Base-by-base conservation (phyloP, 345 rosid genomes). In the Populus euphratica region DNA sequence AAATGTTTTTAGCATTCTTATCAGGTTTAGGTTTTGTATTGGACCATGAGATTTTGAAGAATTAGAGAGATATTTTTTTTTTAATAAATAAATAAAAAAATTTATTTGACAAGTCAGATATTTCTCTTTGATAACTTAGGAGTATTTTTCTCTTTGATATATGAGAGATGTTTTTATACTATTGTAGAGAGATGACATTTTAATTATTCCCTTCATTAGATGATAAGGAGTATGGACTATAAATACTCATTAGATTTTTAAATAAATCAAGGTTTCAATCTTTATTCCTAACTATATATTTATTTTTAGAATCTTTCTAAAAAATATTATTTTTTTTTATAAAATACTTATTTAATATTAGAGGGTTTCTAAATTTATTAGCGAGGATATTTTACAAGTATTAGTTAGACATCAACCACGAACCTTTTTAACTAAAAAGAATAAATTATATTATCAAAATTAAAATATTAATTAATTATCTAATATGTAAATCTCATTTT, bases 361-460 rank as follows among this genome's bases (percentile, higher is more conserved):
- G 0, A 33, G 5, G 4, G 5, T 33, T 33, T 33, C 0, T 33
- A 33, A 33, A 33, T 33, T 33, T 0, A 4, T 4, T 0, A 33
- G 0, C 4, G 0, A 0, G 5, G 36, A 33, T 33, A 0, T 33
- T 33, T 33, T 33, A 0, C 0, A 33, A 0, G 5, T 33, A 33
- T 33, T 4, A 33, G 2, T 29, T 29, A 29, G 31, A 0, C 36
- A 33, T 0, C 0, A 33, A 4, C 0, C 4, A 33, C 5, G 0
- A 0, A 0, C 36, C 0, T 33, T 0, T 0, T 33, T 4, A 0
- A 0, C 4, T 0, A 33, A 0, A 0, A 5, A 33, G 0, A 33
- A 33, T 33, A 33, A 33, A 3, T 0, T 0, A 33, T 4, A 33
- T 0, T 33, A 5, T 4, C 0, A 33, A 0, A 33, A 33, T 0